Evolutionary conservation across 805 yeast species (phyloP), one percentile per base, ranked within the genome.

Genomic region (Pichia phayaonensis): DNA sequence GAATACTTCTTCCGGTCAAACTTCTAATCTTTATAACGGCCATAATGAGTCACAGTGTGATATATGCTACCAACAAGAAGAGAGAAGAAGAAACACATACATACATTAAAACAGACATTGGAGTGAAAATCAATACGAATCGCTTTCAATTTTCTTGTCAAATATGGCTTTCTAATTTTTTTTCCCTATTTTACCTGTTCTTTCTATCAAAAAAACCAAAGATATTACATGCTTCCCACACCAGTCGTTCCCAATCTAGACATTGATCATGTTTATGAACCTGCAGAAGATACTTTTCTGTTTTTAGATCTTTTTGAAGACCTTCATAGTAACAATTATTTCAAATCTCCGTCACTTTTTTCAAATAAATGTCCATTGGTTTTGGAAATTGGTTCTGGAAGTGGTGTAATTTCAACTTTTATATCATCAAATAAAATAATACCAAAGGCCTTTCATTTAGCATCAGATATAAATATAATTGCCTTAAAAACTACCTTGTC

Each of bases 261-360:
- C 59, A 78, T 74, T 54, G 81, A 77, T n/a, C 75, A 75, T 57
- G 95, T 92, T 4, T 94, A 94, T 64, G 99, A 94, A 61, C 98
- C 99, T 0, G 79, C 95, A 0, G 99, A 94, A 60, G 99, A 94
- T 69, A 80, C 96, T 8, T 94, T 84, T 61, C 77, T 92, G 11
- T 71, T 94, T 11, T 67, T 94, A 42, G 99, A 94, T 63, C 73
- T 84, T 16, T 72, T 94, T 44, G 98, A 94, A 60, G 64, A 71
- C 40, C 84, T 86, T 8, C 52, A 52, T 20, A 42, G 24, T 47
- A 58, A 54, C 1, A 72, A 57, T 38, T 60, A 83, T 22, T 54
- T 62, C 26, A 16, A 39, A 6, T 8, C 46, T 2, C 1, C 27
- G 11, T 56, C 58, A 27, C 8, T 56, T n/a, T 74, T 68, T 50